These are phyloP conservation scores for Calonectria honghensis DNA, from an alignment of 2,329 filamentous ascomycete genomes.

Conservation along the genomic window DNA sequence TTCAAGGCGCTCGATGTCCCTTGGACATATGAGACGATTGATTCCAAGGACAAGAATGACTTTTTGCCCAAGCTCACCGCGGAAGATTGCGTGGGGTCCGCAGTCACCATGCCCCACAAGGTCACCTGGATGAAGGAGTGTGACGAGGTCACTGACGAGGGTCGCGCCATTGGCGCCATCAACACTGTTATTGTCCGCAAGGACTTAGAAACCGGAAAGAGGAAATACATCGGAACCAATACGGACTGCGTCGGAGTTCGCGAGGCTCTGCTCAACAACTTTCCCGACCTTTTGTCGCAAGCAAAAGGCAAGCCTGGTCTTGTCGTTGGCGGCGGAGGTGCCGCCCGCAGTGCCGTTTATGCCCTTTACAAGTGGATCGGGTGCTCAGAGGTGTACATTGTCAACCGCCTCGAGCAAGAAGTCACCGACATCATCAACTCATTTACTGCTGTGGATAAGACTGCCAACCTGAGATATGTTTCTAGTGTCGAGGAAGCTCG, in stretches of 20 bases:
- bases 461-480: constrained; percentile 17
- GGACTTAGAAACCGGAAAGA: constrained; percentile 14
- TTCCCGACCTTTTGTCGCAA: constrained; percentile 7
- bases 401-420: constrained; percentile 32
- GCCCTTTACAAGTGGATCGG: constrained; percentile 37
- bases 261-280: constrained; percentile 35
- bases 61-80: constrained; percentile 36
- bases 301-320: constrained; percentile 30
- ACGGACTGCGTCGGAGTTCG: constrained; percentile 37
- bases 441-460: constrained; percentile 2
- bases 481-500: constrained; percentile 28
- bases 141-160: constrained; percentile 38
- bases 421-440: constrained; percentile 28
- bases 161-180: constrained; percentile 33
- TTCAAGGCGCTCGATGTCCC: constrained; percentile 33
- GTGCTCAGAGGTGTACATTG: constrained; percentile 33
- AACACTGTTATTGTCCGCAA: constrained; percentile 34
- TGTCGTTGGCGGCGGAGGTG: constrained; percentile 37
- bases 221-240: constrained; percentile 37
- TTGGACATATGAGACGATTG: constrained; percentile 32
- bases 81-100: constrained; percentile 29
- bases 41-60: constrained; percentile 33
- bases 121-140: constrained; percentile 35
- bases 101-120: constrained; percentile 41
- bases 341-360: constrained; percentile 26